Conservation (phyloP, 192 early-diverging fungal species). For the Podila verticillata region DNA sequence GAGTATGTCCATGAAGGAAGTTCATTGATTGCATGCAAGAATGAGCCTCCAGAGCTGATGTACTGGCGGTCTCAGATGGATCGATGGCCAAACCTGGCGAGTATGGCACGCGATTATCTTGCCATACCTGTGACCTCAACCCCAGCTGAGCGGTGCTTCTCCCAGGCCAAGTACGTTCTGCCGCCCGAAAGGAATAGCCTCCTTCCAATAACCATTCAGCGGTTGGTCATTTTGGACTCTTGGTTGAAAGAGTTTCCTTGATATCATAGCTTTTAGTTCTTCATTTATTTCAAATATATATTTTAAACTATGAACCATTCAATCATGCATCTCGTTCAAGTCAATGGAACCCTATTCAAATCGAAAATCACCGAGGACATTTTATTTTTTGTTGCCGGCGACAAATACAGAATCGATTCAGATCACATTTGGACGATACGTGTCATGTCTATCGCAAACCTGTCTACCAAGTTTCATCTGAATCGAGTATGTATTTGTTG, state of each 20-base stretch:
- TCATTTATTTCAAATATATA: not conserved
- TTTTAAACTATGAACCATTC: no score
- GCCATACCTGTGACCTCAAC: slow-evolving; percentile 27
- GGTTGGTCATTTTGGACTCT: slow-evolving; percentile 14
- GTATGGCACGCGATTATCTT: slow-evolving; percentile 16
- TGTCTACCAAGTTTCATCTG: no score
- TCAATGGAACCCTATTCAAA: no score
- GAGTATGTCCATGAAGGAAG: slow-evolving; percentile 15
- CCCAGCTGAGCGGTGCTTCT: slow-evolving; percentile 18
- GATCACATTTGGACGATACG: no score
- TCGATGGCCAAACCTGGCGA: slow-evolving; percentile 16
- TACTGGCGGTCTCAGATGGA: slow-evolving; percentile 7
- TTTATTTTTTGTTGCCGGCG: no score
- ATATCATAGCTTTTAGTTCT: not conserved
- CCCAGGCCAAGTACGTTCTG: slow-evolving; percentile 16
- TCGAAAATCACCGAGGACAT: no score
- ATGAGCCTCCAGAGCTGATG: slow-evolving; percentile 12
- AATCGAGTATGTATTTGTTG: no score
- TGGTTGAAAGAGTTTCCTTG: slow-evolving; percentile 11
- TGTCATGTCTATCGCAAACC: no score
- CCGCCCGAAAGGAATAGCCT: slow-evolving; percentile 20
- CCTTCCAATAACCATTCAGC: not conserved
- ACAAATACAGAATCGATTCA: no score
- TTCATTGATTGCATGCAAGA: not conserved
- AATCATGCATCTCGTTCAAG: no score